phyloP scores from a whole-genome alignment of 306 rosid species.

The Castanea mollissima region DNA sequence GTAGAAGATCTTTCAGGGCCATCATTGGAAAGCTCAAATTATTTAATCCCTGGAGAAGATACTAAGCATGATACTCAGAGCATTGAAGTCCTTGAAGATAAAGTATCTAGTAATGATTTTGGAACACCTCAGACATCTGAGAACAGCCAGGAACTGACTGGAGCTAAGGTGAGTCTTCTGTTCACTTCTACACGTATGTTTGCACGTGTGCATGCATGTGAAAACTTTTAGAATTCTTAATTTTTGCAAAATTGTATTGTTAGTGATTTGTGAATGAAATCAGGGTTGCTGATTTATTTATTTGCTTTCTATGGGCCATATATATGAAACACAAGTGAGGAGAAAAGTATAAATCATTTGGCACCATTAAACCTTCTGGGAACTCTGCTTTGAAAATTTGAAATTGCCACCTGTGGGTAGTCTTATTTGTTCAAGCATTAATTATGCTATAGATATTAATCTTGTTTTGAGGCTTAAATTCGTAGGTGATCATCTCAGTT shows the following conservation, averaged over 20 bases:
- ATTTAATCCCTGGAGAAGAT: constrained; percentile 26
- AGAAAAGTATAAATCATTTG: background rate
- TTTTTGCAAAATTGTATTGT: background rate
- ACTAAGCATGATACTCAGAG: constrained; percentile 23
- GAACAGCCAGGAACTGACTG: constrained; percentile 37
- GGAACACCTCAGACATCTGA: constrained; percentile 31
- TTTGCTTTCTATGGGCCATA: background rate
- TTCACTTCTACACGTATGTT: background rate
- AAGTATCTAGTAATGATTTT: constrained; percentile 32
- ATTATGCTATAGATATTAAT: background rate
- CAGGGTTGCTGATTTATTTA: background rate
- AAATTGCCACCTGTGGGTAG: background rate
- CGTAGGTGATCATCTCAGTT: background rate
- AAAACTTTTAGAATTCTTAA: background rate
- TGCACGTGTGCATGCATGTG: background rate
- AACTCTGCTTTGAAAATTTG: background rate
- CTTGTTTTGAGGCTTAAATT: background rate
- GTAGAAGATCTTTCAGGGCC: constrained; percentile 21
- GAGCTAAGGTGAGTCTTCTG: constrained; percentile 42
- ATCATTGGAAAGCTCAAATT: constrained; percentile 34
- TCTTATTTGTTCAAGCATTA: background rate
- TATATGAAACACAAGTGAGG: background rate
- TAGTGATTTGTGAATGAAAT: background rate
- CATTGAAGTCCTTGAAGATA: constrained; percentile 24
- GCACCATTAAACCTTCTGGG: background rate